Evolutionary conservation across 2,329 filamentous ascomycete genomes (phyloP).

Genomic region (Cladosporium sp.): DNA sequence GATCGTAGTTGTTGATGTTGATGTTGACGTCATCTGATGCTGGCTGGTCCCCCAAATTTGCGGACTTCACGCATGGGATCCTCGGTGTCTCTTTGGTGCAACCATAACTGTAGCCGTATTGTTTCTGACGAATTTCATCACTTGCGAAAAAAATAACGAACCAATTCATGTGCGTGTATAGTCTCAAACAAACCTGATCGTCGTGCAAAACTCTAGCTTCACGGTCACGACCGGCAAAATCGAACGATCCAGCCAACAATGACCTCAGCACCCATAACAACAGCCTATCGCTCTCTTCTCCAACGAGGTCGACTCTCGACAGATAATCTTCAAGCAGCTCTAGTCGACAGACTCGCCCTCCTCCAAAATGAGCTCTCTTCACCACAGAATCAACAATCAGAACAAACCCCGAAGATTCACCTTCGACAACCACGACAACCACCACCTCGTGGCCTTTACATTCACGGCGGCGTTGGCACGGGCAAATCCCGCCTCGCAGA

Average conservation of each 20-base stretch:
- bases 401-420: neutral
- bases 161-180: too few relatives aligned
- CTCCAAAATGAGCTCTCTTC: conserved; percentile 21
- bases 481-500: conserved; percentile 99
- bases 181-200: too few relatives aligned
- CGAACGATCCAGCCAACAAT: neutral
- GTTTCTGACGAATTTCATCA: too few relatives aligned
- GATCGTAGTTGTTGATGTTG: neutral
- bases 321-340: conserved; percentile 20
- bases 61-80: neutral
- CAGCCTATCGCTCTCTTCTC: conserved; percentile 22
- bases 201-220: too few relatives aligned
- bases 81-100: too few relatives aligned
- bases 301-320: conserved; percentile 17
- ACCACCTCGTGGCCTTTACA: conserved; percentile 64
- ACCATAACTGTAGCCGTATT: too few relatives aligned
- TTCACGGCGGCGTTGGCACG: conserved; percentile 93
- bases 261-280: conserved; percentile 18
- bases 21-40: neutral
- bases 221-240: too few relatives aligned
- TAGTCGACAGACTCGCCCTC: conserved; percentile 20
- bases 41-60: too few relatives aligned
- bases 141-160: too few relatives aligned
- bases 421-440: conserved; percentile 4
- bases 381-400: neutral